These are phyloP conservation scores for Colletotrichum noveboracense DNA, from an alignment of 2,329 filamentous ascomycete species.

Conservation along the genomic window DNA sequence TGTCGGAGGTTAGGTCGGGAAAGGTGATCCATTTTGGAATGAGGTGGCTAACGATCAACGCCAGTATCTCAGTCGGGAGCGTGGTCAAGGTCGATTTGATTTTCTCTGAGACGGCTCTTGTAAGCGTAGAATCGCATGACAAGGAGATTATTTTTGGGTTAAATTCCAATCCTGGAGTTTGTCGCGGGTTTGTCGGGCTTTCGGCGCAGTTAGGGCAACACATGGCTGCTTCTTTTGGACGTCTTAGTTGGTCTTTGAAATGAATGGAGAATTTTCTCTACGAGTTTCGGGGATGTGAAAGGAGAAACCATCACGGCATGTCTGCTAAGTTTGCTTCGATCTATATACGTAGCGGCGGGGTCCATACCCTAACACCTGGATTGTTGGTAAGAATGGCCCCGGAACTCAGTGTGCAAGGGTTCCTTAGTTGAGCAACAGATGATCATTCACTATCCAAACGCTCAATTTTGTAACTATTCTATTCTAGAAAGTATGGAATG, in stretches of 20 bases:
- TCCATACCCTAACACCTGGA: no score
- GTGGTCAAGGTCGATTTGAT: background rate
- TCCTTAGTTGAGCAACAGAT: no score
- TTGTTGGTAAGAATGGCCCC: no score
- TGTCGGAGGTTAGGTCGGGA: background rate
- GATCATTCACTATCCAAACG: no score
- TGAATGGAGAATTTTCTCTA: accelerated
- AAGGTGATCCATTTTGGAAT: background rate
- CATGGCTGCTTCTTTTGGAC: background rate
- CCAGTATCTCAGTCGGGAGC: background rate
- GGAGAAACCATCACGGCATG: background rate
- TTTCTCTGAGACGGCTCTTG: background rate
- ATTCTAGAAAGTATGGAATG: background rate
- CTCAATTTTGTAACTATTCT: no score
- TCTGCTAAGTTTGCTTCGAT: background rate
- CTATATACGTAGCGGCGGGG: no score
- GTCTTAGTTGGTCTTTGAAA: background rate
- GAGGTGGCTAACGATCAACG: background rate
- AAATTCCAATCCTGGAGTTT: background rate
- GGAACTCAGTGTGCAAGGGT: no score
- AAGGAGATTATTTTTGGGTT: background rate
- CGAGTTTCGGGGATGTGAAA: background rate
- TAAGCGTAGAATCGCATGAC: background rate
- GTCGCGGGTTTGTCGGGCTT: background rate
- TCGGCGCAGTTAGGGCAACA: background rate